Conservation (phyloP, 805 yeast genomes). For the Schwanniomyces pseudopolymorphus region DNA sequence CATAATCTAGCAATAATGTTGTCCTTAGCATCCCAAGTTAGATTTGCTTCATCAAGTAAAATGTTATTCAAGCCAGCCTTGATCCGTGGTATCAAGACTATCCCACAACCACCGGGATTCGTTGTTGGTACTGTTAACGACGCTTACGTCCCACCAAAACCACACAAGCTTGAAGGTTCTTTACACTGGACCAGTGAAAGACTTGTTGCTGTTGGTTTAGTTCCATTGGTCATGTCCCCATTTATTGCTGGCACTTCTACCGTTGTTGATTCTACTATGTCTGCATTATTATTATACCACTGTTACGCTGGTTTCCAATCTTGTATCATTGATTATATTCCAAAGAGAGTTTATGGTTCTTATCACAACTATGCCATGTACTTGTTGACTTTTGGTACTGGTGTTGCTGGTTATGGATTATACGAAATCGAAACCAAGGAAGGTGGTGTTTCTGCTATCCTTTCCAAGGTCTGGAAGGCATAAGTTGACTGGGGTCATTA, state of each 20-base stretch:
- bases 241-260: constrained; percentile 53
- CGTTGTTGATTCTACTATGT: constrained; percentile 56
- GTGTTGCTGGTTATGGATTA: constrained; percentile 67
- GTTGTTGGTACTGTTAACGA: constrained; percentile 74
- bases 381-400: constrained; percentile 61
- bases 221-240: constrained; percentile 66
- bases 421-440: constrained; percentile 66
- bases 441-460: constrained; percentile 59
- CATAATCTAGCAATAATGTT: constrained; percentile 16
- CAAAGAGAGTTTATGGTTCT: constrained; percentile 67
- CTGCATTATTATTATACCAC: constrained; percentile 59
- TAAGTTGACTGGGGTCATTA: constrained; percentile 9
- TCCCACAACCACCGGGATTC: constrained; percentile 71
- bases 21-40: constrained; percentile 27
- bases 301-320: constrained; percentile 71
- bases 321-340: constrained; percentile 78
- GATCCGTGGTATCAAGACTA: constrained; percentile 43
- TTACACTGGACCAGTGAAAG: constrained; percentile 76
- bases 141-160: constrained; percentile 60
- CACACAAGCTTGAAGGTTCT: constrained; percentile 62
- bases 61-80: constrained; percentile 17
- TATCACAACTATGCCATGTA: constrained; percentile 63
- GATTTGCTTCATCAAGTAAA: constrained; percentile 20
- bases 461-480: constrained; percentile 41
- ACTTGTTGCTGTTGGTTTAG: constrained; percentile 54